A percentile compares a stretch with the other conserved stretches of the same genome.
Conservation (phyloP, 148 eudicot species). For the Rhododendron ovatum region DNA sequence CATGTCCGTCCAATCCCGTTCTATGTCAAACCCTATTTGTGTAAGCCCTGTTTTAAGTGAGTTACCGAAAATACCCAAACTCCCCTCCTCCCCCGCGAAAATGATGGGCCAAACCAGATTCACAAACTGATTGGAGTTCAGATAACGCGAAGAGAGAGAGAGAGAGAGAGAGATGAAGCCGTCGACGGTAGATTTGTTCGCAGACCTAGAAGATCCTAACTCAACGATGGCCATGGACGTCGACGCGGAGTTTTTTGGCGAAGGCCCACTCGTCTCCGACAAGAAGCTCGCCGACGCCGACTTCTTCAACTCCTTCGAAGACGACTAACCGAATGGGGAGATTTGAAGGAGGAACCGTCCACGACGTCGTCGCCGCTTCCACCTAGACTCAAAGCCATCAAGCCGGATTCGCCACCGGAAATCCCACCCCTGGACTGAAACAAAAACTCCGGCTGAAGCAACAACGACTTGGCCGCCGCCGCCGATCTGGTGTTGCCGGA, state of each 20-base stretch:
- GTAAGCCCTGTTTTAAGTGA: too few relatives aligned
- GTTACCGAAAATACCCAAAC: too few relatives aligned
- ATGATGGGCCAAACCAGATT: too few relatives aligned
- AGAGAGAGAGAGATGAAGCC: conserved; percentile 39
- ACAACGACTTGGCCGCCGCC: conserved; percentile 32
- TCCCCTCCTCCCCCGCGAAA: too few relatives aligned
- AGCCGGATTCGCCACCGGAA: conserved; percentile 20
- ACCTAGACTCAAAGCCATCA: conserved; percentile 28
- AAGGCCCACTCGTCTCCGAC: conserved; percentile 32
- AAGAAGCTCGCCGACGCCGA: conserved; percentile 58
- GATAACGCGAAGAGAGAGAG: too few relatives aligned
- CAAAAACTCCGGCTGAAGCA: conserved; percentile 61
- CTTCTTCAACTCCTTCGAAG: conserved; percentile 71
- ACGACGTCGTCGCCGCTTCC: conserved; percentile 21
- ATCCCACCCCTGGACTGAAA: conserved; percentile 30
- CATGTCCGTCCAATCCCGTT: too few relatives aligned
- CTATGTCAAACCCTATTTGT: too few relatives aligned
- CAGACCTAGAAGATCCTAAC: conserved; percentile 41
- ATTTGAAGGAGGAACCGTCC: conserved; percentile 27
- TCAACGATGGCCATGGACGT: conserved; percentile 61
- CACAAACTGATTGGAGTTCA: too few relatives aligned
- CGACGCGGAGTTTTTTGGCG: conserved; percentile 64
- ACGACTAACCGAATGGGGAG: conserved; percentile 43
- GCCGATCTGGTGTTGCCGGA: conserved; percentile 50
- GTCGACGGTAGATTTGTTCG: conserved; percentile 38